Conservation (phyloP, 768 basidiomycete genomes). For the Rhodotorula diobovata region DNA sequence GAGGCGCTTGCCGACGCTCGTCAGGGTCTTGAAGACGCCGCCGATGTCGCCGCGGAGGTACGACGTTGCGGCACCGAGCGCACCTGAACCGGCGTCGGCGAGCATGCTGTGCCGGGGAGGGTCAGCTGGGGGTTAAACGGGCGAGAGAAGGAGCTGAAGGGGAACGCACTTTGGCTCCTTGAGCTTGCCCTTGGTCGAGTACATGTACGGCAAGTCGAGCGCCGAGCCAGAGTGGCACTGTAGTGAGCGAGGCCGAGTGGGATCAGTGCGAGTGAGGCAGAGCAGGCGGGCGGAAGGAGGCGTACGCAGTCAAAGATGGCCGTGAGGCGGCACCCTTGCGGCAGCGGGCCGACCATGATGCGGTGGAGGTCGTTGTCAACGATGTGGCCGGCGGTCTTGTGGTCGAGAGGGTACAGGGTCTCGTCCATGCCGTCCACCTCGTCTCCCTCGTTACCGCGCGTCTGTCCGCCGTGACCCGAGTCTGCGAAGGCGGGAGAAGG, state of each 20-base stretch:
- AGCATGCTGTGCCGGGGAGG: slow-evolving; percentile 42
- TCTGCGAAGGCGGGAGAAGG: neutral
- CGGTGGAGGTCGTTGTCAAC: slow-evolving; percentile 85
- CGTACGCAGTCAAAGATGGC: slow-evolving; percentile 44
- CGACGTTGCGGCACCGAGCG: slow-evolving; percentile 69
- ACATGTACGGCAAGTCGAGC: slow-evolving; percentile 55
- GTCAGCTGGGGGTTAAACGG: neutral
- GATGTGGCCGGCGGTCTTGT: slow-evolving; percentile 68
- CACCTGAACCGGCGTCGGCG: slow-evolving; percentile 78
- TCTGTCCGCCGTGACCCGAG: slow-evolving; percentile 83
- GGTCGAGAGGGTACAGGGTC: slow-evolving; percentile 76
- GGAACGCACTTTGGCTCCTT: slow-evolving; percentile 41
- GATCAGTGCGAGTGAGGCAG: neutral
- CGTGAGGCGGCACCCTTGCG: slow-evolving; percentile 81
- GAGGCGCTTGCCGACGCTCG: slow-evolving; percentile 68
- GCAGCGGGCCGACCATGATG: slow-evolving; percentile 71
- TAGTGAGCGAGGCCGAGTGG: neutral
- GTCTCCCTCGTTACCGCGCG: slow-evolving; percentile 73
- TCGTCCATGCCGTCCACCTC: slow-evolving; percentile 81
- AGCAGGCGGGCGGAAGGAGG: neutral
- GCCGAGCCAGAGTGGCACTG: slow-evolving; percentile 86
- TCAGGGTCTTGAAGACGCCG: slow-evolving; percentile 68
- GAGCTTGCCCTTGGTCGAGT: slow-evolving; percentile 41
- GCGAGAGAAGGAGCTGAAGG: neutral
- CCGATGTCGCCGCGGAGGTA: slow-evolving; percentile 76